Evolutionary conservation across 805 yeast species (phyloP).

Genomic region (Candida coquimbonensis): DNA sequence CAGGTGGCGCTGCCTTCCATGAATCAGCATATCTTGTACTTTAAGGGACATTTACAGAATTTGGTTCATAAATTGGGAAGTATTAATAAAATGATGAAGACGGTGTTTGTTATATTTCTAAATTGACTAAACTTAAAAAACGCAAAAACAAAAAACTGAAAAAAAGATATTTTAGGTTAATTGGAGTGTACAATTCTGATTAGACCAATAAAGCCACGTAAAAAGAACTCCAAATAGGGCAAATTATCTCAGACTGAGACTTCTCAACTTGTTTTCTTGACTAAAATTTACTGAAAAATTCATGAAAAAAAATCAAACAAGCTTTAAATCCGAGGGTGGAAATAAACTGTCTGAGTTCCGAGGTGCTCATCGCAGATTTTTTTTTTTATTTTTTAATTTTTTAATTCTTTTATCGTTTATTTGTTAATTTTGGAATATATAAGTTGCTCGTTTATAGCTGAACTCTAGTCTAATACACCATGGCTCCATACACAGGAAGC

Average conservation of each 20-base stretch:
- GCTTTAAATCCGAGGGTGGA: neutral
- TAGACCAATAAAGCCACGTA: too few relatives aligned
- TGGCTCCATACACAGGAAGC: constrained; percentile 4
- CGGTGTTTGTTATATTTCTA: too few relatives aligned
- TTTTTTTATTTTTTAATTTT: neutral
- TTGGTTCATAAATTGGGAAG: neutral
- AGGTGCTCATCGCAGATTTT: constrained; percentile 6
- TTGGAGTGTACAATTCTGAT: too few relatives aligned
- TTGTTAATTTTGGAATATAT: too few relatives aligned
- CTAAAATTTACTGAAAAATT: neutral
- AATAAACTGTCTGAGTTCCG: neutral
- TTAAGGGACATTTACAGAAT: constrained; percentile 3
- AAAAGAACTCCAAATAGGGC: too few relatives aligned
- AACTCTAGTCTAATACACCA: neutral
- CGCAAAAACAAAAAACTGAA: too few relatives aligned
- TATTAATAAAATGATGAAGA: neutral
- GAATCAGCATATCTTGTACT: constrained; percentile 1
- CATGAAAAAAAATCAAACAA: constrained; percentile 2
- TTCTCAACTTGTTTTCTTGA: too few relatives aligned
- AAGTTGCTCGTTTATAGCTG: too few relatives aligned
- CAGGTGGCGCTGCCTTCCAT: constrained; percentile 5
- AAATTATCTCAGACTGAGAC: too few relatives aligned
- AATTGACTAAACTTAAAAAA: too few relatives aligned
- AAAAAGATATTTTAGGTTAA: too few relatives aligned
- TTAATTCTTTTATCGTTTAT: too few relatives aligned